Percentiles rank a stretch among this genome's conserved stretches.
Conservation (phyloP, 176 grass and related monocot species). For the Triticum urartu region DNA sequence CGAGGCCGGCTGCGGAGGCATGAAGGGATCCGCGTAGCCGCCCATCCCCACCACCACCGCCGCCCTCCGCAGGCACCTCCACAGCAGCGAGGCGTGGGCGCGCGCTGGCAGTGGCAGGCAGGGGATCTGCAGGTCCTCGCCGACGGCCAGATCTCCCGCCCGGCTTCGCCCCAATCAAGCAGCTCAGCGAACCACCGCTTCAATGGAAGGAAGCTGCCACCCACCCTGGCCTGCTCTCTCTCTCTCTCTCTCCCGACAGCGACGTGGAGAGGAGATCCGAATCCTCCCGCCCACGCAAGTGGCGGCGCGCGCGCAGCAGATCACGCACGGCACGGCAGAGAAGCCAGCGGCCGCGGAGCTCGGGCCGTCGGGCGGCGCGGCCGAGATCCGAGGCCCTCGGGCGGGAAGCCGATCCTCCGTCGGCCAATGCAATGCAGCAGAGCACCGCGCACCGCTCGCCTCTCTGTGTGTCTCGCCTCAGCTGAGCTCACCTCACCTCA, state of each 20-base stretch:
- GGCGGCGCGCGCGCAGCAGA: constrained; percentile 34
- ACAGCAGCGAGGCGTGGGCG: constrained; percentile 20
- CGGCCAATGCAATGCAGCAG: constrained; percentile 38
- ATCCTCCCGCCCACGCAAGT: constrained; percentile 18
- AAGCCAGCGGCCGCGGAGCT: constrained; percentile 12
- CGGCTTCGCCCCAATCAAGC: constrained; percentile 2
- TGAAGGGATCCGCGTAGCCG: constrained; percentile 29
- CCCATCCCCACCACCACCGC: constrained; percentile 27
- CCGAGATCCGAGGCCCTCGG: constrained; percentile 41
- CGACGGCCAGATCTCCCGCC: constrained; percentile 53
- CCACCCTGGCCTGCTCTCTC: neutral
- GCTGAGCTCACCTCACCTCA: constrained; percentile 3
- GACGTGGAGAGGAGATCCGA: constrained; percentile 37
- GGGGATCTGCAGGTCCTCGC: constrained; percentile 45
- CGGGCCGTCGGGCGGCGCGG: neutral
- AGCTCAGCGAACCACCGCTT: neutral
- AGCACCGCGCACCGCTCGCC: neutral
- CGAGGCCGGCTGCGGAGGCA: constrained; percentile 28
- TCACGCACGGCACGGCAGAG: constrained; percentile 33
- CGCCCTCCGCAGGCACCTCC: constrained; percentile 6
- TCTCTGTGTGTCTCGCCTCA: neutral
- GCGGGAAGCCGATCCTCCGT: constrained; percentile 4
- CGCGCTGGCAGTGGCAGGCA: neutral
- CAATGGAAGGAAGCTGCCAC: constrained; percentile 20
- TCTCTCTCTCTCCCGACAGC: constrained; percentile 1